Evolutionary conservation across 148 eudicot genomes (phyloP), one percentile per base, ranked within the genome.

Genomic region (Fagopyrum homotropicum): DNA sequence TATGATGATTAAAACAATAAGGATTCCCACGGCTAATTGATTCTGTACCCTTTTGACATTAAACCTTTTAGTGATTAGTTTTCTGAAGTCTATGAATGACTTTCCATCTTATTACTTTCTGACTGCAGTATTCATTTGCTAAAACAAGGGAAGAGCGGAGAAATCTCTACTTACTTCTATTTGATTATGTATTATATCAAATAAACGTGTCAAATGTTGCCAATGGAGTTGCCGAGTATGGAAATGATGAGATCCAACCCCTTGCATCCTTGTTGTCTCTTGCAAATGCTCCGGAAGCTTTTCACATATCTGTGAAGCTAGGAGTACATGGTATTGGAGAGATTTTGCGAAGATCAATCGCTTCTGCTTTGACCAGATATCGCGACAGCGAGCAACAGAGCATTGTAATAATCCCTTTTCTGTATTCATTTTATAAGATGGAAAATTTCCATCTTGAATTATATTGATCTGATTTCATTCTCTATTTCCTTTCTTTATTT

Each of bases 251-350:
- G 80, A 90, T 92, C 79, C 97, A 87, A 83, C 90, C 88, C 45
- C 84, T 95, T 85, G 97, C 96, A 30, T 83, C 86, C 30, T 81
- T 90, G 82, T 97, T 95, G 46, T 86, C 86, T 84, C 92, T 88
- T 79, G 97, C 93, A 73, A 91, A 95, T 80, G 98, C 96, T 73
- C 92, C 98, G 72, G 98, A 95, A 88, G 98, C 97, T 64, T 88
- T 95, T 74, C 91, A 86, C 82, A 86, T 92, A 63, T 92, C 98
- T 77, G 93, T 90, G 56, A 95, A 92, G 86, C 89, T 95, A 73
- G 97, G 98, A 70, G 82, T 92, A 30, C 93, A 89, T 80, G 93
- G 92, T 52, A 89, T 95, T 80, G 90, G 94, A 73, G 96, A 92
- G 77, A 83, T 92, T 30, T 82, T 95, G 84, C 83, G 88, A 81